Base-by-base conservation (phyloP, 2,329 filamentous ascomycete species). In the Talaromyces marneffei region DNA sequence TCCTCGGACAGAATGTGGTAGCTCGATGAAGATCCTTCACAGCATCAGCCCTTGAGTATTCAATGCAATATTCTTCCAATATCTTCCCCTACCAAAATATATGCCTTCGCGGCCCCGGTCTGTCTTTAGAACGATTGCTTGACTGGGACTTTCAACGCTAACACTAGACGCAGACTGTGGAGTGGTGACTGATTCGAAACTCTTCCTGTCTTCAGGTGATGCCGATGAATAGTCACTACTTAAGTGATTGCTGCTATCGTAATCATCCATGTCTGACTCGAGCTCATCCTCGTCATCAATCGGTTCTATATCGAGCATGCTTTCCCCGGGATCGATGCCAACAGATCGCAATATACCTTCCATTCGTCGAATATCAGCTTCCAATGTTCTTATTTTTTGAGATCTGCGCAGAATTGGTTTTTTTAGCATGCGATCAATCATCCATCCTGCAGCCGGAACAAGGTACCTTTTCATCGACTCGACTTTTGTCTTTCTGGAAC, bases 1-100 rank as follows among this genome's bases (percentile, higher is more conserved):
- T 95, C 94, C 39, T 91, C 91, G 0, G 92, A 97, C 78, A 97
- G 93, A 67, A 97, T 97, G 62, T 92, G 97, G 75, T 96, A 94
- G 12, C 92, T 92, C 4, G 92, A 97, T 0, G 92, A 95, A 1
- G 91, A 95, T 31, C 92, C 90, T 92, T 27, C 9, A 20, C 20
- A 20, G 25, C 20, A 29, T 58, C 44, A 57, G 71, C 25, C n/a
- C 72, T 74, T 63, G 66, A 46, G 14, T n/a, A 5, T 31, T 29
- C 4, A 14, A 14, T 29, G 6, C 6, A n/a, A 20, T 31, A 1
- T 18, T 9, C 1, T 18, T 9, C 1, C 4, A 9, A 10, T 12
- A 29, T 27, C 20, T 46, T 10, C 18, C 46, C 82, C 54, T 79
- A 90, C 89, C 92, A 67, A 96, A 94, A 73, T 96, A 97, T 75